Evolutionary conservation across 371 early-diverging fungal species (phyloP), one percentile per base, ranked within the genome.

Genomic region (Circinella minor): DNA sequence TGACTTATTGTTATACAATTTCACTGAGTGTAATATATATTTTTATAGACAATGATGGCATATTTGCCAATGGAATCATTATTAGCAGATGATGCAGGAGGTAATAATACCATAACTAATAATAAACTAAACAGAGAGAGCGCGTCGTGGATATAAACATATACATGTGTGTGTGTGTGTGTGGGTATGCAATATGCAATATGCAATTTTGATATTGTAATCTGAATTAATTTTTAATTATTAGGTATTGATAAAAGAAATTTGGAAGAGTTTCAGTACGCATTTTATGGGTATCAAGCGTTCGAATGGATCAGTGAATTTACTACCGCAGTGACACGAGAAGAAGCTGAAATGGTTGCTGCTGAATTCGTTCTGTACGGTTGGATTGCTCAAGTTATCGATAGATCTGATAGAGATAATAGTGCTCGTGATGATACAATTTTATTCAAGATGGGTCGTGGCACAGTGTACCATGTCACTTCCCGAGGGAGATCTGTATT

Each of bases 301-400:
- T 77, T 76, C 69, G 90, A 88, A 51, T 91, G 91, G 90, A 80
- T 92, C 39, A 74, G 85, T 62, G 87, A 86, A 55, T 82, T 87
- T 64, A 86, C 90, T 0, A 83, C 88, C 0, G 86, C 85, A 14
- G 82, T 90, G 18, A 81, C 86, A 47, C 77, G 77, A 17, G 84
- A 87, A 65, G 92, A 92, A 69, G 88, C 89, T 0, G 74, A 84
- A 27, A 65, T 75, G 15, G 77, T 91, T 36, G 88, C 86, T 4
- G 73, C 80, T n/a, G 82, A 85, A 66, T 87, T 90, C 78, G 72
- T 90, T 11, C 70, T 77, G 1, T 79, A 78, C 36, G 87, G 85
- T 3, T 90, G 90, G 82, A 85, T 92, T 57, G 74, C 74, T 46
- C 85, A 81, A 49, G 71, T 87, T 1, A 65, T 82, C 0, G 86